These are phyloP conservation scores for Aegilops tauschii DNA, from an alignment of 176 grass and related monocot genomes.

Conservation along the genomic window DNA sequence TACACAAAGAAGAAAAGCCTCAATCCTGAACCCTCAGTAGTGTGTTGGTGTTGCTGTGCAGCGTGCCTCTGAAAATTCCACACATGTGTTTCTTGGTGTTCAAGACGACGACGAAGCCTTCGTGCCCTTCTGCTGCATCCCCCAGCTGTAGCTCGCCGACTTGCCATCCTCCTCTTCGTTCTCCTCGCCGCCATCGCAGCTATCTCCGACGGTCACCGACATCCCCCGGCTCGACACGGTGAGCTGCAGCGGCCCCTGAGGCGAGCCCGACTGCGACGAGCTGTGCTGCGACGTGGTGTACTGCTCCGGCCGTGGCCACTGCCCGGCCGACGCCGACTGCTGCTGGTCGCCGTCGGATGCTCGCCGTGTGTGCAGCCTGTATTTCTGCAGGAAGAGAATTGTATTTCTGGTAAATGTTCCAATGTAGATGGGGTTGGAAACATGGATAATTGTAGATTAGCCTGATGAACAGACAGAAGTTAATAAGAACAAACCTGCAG, in stretches of 20 bases:
- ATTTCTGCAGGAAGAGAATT: slow-evolving; percentile 47
- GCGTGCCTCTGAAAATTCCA: neutral
- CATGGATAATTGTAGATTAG: neutral
- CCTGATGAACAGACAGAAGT: neutral
- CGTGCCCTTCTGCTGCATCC: slow-evolving; percentile 22
- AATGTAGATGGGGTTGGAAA: too few relatives aligned
- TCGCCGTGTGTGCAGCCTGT: slow-evolving; percentile 71
- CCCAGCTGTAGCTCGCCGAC: slow-evolving; percentile 69
- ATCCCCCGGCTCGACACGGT: slow-evolving; percentile 29
- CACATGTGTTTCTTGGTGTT: neutral
- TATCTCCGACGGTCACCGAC: slow-evolving; percentile 55
- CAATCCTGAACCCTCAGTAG: neutral
- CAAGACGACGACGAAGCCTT: neutral
- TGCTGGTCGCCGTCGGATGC: slow-evolving; percentile 8
- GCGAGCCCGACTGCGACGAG: slow-evolving; percentile 73
- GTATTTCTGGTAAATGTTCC: neutral
- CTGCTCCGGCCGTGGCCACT: slow-evolving; percentile 39
- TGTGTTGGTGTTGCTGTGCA: neutral
- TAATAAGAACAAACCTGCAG: slow-evolving; percentile 50
- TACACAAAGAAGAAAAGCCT: slow-evolving; percentile 41
- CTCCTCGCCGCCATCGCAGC: slow-evolving; percentile 28
- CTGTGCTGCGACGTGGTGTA: slow-evolving; percentile 54
- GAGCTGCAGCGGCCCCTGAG: slow-evolving; percentile 64
- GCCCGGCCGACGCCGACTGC: neutral
- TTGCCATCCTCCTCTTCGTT: slow-evolving; percentile 48